Conservation (phyloP, 495 filamentous ascomycete genomes). For the Tuber aestivum region DNA sequence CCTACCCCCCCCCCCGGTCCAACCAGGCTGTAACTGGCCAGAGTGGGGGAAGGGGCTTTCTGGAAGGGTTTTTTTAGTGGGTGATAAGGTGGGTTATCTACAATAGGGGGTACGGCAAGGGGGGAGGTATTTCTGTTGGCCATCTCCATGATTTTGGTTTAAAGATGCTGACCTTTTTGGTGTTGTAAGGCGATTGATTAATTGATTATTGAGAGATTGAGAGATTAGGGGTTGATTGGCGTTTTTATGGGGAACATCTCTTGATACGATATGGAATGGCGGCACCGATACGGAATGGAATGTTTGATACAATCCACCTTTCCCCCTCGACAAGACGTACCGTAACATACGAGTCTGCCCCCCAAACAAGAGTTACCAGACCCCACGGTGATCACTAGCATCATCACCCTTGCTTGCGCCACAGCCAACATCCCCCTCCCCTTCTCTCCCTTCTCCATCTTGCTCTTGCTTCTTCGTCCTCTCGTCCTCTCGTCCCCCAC, state of each 20-base stretch:
- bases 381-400: neutral
- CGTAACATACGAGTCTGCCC: neutral
- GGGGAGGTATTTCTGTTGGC: neutral
- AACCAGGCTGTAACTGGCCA: neutral
- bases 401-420: neutral
- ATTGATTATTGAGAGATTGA: neutral
- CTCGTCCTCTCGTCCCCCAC: neutral
- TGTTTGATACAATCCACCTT: neutral
- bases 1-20: neutral
- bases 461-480: neutral
- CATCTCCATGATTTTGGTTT: conserved; percentile 4
- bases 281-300: neutral
- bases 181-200: neutral
- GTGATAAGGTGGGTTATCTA: neutral
- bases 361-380: neutral
- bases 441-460: neutral
- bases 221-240: neutral
- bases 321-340: neutral
- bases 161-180: no score
- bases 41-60: neutral
- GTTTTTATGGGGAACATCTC: neutral
- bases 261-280: neutral
- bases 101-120: neutral
- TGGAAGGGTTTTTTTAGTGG: neutral
- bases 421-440: neutral